Percentiles rank a stretch among this genome's conserved stretches.
phyloP scores from a whole-genome alignment of 2,329 filamentous ascomycete species.

The Xylariaceae sp. region DNA sequence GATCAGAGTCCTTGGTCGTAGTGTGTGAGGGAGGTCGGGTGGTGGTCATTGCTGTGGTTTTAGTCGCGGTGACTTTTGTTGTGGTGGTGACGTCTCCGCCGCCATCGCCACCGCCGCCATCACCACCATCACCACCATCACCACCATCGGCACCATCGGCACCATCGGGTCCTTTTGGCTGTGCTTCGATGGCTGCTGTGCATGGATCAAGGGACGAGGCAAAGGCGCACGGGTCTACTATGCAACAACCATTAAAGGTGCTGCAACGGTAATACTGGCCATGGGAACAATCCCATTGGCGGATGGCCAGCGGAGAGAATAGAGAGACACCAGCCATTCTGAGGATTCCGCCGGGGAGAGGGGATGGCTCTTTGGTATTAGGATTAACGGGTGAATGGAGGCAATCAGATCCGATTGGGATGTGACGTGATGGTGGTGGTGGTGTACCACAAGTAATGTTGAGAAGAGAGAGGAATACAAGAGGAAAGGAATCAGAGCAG shows the following conservation, averaged over 20 bases:
- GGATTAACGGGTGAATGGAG: too few relatives aligned
- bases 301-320: too few relatives aligned
- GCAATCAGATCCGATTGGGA: too few relatives aligned
- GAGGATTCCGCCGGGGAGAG: too few relatives aligned
- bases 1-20: not conserved
- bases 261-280: conserved; percentile 36
- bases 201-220: conserved; percentile 6
- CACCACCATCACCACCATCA: not conserved
- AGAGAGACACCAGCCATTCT: not conserved
- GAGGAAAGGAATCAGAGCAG: not conserved
- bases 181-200: not conserved
- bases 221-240: conserved; percentile 40
- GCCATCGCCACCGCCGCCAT: not conserved
- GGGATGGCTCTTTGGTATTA: too few relatives aligned
- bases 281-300: conserved; percentile 26
- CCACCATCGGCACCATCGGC: not conserved
- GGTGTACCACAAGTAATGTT: too few relatives aligned
- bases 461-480: not conserved
- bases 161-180: too few relatives aligned
- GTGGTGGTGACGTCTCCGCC: not conserved
- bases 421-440: too few relatives aligned
- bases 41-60: not conserved
- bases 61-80: not conserved
- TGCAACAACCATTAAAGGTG: conserved; percentile 45
- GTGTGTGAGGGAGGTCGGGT: not conserved